Evolutionary conservation across 2,329 filamentous ascomycete species (phyloP).

Genomic region (Blastomyces silverae): DNA sequence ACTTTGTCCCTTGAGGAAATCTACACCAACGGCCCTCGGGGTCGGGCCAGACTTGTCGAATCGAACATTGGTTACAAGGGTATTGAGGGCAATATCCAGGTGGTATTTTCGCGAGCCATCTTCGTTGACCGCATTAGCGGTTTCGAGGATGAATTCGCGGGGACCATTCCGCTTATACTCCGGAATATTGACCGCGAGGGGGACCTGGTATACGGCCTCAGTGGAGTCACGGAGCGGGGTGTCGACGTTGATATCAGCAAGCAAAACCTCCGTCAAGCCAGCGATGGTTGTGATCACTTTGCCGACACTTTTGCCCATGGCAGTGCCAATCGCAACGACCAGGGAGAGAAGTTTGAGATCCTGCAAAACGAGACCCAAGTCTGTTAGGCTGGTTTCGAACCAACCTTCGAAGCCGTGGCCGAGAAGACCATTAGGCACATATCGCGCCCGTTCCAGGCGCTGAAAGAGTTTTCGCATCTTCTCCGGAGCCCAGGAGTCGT

Average conservation of each 20-base stretch:
- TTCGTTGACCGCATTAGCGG: constrained; percentile 44
- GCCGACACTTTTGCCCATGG: constrained; percentile 42
- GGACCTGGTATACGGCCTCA: constrained; percentile 52
- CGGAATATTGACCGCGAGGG: constrained; percentile 48
- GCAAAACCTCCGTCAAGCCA: constrained; percentile 43
- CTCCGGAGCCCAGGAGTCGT: constrained; percentile 49
- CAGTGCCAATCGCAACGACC: constrained; percentile 48
- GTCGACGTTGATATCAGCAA: constrained; percentile 49
- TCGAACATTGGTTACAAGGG: constrained; percentile 40
- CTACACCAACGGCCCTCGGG: constrained; percentile 43
- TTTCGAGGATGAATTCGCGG: constrained; percentile 50
- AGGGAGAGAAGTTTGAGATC: constrained; percentile 51
- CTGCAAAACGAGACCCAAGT: constrained; percentile 46
- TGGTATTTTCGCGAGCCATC: constrained; percentile 50
- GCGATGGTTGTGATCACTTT: constrained; percentile 38
- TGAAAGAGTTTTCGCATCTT: constrained; percentile 54
- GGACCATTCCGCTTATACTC: constrained; percentile 47
- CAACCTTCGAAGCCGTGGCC: constrained; percentile 56
- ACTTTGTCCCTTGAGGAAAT: constrained; percentile 42
- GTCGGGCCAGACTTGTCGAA: constrained; percentile 35
- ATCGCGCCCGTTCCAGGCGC: constrained; percentile 49
- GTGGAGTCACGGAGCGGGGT: constrained; percentile 41
- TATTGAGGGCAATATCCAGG: constrained; percentile 48
- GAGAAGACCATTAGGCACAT: constrained; percentile 37
- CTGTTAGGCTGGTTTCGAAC: constrained; percentile 48